Percentiles rank a stretch among this genome's conserved stretches.
phyloP scores from a whole-genome alignment of 352 stramenopile species.

The Phytopythium kandeliae region DNA sequence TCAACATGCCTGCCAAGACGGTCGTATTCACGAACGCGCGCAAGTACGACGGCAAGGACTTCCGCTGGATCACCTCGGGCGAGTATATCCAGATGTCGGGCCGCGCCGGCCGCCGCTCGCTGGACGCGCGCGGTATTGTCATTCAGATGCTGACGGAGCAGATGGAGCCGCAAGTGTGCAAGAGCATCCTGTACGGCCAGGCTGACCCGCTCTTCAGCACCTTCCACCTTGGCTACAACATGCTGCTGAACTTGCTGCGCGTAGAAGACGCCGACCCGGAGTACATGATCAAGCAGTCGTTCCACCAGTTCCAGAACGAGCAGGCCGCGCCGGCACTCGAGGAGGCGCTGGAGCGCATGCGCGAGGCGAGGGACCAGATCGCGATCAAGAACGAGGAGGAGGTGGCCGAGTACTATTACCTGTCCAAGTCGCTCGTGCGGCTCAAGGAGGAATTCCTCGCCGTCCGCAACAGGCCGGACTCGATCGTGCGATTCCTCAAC shows the following conservation, averaged over 20 bases:
- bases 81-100: conserved; percentile 97
- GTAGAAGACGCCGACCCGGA: conserved; percentile 96
- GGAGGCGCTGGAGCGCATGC: conserved; percentile 69
- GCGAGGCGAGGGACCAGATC: conserved; percentile 85
- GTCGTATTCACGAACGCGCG: conserved; percentile 97
- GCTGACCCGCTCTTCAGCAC: conserved; percentile 63
- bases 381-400: conserved; percentile 87
- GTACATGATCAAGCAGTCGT: conserved; percentile 97
- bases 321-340: conserved; percentile 72
- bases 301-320: conserved; percentile 94
- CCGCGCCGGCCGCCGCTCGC: conserved; percentile 95
- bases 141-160: conserved; percentile 99
- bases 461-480: conserved; percentile 90
- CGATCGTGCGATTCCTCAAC: conserved; percentile 93
- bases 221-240: conserved; percentile 99
- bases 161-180: conserved; percentile 97
- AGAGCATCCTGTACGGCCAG: conserved; percentile 90
- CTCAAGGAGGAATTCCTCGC: conserved; percentile 90
- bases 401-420: conserved; percentile 86
- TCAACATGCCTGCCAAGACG: conserved; percentile 99
- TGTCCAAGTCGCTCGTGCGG: conserved; percentile 90
- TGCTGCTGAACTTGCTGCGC: conserved; percentile 99
- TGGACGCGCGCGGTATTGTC: conserved; percentile 97
- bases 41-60: conserved; percentile 96
- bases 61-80: conserved; percentile 94